Evolutionary conservation across 805 yeast genomes (phyloP), one percentile per base, ranked within the genome.

Genomic region (Phaffomyces thermotolerans): DNA sequence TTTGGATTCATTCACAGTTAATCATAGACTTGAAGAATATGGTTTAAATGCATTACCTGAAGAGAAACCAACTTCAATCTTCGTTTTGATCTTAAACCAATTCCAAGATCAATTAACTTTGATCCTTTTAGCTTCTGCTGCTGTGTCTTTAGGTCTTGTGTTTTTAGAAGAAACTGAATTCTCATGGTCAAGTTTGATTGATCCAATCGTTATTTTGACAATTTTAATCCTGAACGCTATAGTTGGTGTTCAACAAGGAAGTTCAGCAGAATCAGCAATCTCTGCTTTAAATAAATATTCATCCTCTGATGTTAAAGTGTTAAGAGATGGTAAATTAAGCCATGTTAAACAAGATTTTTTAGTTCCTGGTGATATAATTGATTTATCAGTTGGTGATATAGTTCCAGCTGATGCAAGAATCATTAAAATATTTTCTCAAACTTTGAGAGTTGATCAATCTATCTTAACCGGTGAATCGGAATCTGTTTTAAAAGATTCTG

Each of bases 221-320:
- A 76, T 73, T 34, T 67, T 73, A 5, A 56, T 65, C 5, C 59
- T 73, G 31, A 73, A 73, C 46, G 72, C 76, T 30, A 53, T 64
- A 9, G 75, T 73, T 17, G 78, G 78, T 15, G 75, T 72, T 33
- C 63, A 71, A 32, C 78, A 73, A 52, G 78, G 73, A 52, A 58
- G 66, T 17, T 67, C 71, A 39, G 78, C 78, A 10, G 78, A 73
- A 50, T 62, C 69, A 34, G 75, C 78, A 6, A 73, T 73, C 63
- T 67, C 75, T 8, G 74, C 77, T 7, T 60, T 73, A 48, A 63
- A 69, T 43, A 66, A 68, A 24, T 69, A 73, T 44, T 58, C 74
- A 24, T 67, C 75, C 8, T 69, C 75, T 6, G 68, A 70, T 29
- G 78, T 76, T 3, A 63, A 65, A 45, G 76, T 69, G 1, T 47